Percentiles rank a stretch among this genome's conserved stretches.
These are phyloP conservation scores for Trichopus zeylanicus DNA, from an alignment of 116 monocot species.

Conservation along the genomic window DNA sequence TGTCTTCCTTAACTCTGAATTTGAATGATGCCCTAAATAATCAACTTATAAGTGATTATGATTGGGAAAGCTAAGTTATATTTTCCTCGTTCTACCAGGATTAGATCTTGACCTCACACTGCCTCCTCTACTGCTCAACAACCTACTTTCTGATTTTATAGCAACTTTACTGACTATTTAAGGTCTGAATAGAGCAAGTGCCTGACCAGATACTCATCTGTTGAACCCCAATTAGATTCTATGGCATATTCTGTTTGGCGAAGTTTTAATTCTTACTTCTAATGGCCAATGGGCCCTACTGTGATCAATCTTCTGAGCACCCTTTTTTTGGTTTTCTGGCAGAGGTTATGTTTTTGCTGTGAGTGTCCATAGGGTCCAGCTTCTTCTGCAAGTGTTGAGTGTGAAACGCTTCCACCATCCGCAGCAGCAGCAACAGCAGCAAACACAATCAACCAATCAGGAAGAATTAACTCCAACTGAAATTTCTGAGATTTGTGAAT, in stretches of 20 bases:
- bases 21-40: neutral
- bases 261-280: neutral
- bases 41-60: neutral
- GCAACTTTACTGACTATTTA: no score
- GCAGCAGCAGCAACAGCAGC: constrained; percentile 66
- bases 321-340: no score
- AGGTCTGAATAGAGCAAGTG: no score
- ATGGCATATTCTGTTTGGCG: no score
- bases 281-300: neutral
- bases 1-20: neutral
- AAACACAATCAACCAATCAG: constrained; percentile 59
- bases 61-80: no score
- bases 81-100: no score
- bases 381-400: constrained; percentile 92
- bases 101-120: no score
- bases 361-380: constrained; percentile 91
- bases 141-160: no score
- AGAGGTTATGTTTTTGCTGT: constrained; percentile 97
- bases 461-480: constrained; percentile 75
- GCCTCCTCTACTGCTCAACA: no score
- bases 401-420: constrained; percentile 83
- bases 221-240: no score
- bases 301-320: neutral
- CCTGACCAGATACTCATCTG: no score
- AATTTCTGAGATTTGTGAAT: constrained; percentile 89